These are phyloP conservation scores for Mycena sp. DNA, from an alignment of 1,284 basidiomycete genomes.

Conservation along the genomic window DNA sequence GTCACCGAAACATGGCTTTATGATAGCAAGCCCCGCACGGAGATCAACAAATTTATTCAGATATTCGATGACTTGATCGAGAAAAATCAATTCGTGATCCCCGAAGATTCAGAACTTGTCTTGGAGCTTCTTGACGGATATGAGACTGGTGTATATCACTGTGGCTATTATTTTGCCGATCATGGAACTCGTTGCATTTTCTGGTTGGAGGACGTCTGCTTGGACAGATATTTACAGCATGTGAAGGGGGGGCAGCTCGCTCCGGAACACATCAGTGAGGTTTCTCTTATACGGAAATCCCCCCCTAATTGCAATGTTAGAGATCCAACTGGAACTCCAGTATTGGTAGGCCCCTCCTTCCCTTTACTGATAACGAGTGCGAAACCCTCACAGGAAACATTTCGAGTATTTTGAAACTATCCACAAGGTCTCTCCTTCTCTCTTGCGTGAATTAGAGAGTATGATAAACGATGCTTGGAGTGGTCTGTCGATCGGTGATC, in stretches of 20 bases:
- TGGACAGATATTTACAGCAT: constrained; percentile 24
- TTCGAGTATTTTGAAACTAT: constrained; percentile 4
- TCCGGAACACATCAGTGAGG: constrained; percentile 34
- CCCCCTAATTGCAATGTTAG: constrained; percentile 2
- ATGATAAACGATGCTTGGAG: constrained; percentile 33
- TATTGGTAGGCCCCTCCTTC: constrained; percentile 33
- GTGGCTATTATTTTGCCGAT: constrained; percentile 40
- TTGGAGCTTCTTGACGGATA: constrained; percentile 25
- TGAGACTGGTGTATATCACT: constrained; percentile 24
- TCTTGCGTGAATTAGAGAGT: background rate
- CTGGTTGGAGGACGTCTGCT: constrained; percentile 36
- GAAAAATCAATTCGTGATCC: constrained; percentile 27
- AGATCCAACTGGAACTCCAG: constrained; percentile 34
- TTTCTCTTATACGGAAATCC: background rate
- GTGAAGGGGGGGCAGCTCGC: constrained; percentile 31
- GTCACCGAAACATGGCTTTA: constrained; percentile 9
- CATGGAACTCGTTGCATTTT: constrained; percentile 33
- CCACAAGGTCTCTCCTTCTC: background rate
- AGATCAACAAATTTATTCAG: constrained; percentile 28
- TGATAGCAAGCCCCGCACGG: background rate
- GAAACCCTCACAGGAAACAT: constrained; percentile 9
- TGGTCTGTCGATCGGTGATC: constrained; percentile 28
- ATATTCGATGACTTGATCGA: background rate
- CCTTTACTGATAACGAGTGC: background rate
- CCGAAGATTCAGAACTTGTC: constrained; percentile 33